Base-by-base conservation (phyloP, 768 basidiomycete species). In the Termitomyces sp. region DNA sequence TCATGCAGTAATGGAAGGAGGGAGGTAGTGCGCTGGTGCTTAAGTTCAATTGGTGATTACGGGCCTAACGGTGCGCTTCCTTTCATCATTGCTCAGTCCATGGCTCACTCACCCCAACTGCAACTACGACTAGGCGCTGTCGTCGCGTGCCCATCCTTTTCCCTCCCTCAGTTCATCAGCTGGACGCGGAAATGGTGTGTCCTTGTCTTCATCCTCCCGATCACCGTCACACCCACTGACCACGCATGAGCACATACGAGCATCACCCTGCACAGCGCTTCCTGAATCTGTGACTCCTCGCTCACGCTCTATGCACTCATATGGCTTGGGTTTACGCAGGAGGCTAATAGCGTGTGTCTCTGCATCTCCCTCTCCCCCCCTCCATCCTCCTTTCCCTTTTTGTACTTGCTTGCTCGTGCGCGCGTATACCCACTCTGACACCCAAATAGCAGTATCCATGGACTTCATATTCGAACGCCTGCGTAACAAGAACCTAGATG, bases 261-360 rank as follows among this genome's bases (percentile, higher is more conserved):
- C n/a, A n/a, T n/a, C n/a, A n/a, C n/a, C n/a, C n/a, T n/a, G n/a
- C n/a, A n/a, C 60, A 89, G 89, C 22, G 87, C 86, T 3, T 91
- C 89, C 1, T 93, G 91, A 91, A 93, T 98, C 66, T 86, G 96
- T 18, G 96, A 99, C 67, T 88, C 94, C 0, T 92, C 91, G 0
- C 98, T 99, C 78, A 94, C 93, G 0, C 81, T 98, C 5, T 99
- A 98, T 67, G 96, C 95, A 0, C 80, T 98, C 40, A 88, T 98
- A 57, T 82, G 97, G 39, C 81, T 98, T 0, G 97, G 96, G 0
- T 98, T 95, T 72, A 98, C 95, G 0, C 82, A 90, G 20, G 96
- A 99, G 68, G 93, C 93, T 0, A 88, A 92, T 62, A 82, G 92
- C 92, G 55, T 18, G 78, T n/a, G n/a, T n/a, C n/a, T n/a, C n/a